phyloP scores from a whole-genome alignment of 139 green algal genomes.

The Tetradesmus lagerheimii region DNA sequence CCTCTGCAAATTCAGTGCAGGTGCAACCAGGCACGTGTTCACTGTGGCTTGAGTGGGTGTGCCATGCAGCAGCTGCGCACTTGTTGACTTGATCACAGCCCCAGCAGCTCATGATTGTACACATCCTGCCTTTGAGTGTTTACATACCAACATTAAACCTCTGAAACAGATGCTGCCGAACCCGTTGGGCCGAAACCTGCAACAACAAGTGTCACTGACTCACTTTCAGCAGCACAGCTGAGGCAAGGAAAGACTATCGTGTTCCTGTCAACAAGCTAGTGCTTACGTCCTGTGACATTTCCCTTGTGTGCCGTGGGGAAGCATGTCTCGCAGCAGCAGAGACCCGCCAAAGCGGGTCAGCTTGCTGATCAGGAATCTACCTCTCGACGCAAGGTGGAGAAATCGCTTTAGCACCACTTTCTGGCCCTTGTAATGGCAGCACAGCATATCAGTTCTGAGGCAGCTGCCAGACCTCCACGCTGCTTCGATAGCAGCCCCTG shows the following conservation, averaged over 20 bases:
- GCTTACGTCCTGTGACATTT: too few relatives aligned
- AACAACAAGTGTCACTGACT: too few relatives aligned
- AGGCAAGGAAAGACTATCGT: too few relatives aligned
- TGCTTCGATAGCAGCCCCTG: not conserved
- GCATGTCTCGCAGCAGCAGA: slow-evolving; percentile 31
- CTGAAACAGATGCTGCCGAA: too few relatives aligned
- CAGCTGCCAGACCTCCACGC: not conserved
- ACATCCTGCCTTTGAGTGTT: too few relatives aligned
- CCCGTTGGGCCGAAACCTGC: too few relatives aligned
- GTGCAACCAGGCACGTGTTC: not conserved
- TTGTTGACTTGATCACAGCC: not conserved
- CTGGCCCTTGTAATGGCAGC: not conserved
- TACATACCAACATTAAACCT: too few relatives aligned
- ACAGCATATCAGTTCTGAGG: not conserved
- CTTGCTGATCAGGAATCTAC: slow-evolving; percentile 81
- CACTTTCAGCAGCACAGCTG: too few relatives aligned
- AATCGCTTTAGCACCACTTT: not conserved
- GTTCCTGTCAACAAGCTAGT: too few relatives aligned
- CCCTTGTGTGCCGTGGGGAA: not conserved
- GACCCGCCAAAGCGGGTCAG: slow-evolving; percentile 47
- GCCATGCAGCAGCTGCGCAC: not conserved
- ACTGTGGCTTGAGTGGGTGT: too few relatives aligned
- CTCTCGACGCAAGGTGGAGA: slow-evolving; percentile 70
- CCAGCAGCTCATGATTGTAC: too few relatives aligned
- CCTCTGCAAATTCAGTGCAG: too few relatives aligned